Evolutionary conservation across 2,329 filamentous ascomycete species (phyloP).

Genomic region (Phyllosticta citriasiana): DNA sequence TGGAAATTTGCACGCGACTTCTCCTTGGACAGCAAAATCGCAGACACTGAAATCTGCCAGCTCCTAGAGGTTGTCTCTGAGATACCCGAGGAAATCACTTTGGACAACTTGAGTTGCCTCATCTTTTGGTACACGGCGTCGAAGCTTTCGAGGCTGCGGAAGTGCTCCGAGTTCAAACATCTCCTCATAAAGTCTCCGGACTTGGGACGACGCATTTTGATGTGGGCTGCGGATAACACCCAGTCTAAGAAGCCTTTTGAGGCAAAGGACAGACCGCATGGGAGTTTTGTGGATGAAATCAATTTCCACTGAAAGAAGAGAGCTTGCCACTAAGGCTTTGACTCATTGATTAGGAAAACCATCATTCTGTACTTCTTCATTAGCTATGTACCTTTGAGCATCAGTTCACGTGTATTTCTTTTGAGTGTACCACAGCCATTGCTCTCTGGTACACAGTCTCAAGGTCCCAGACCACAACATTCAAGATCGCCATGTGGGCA

Average conservation of each 20-base stretch:
- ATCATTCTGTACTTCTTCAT: no score
- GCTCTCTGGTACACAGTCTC: no score
- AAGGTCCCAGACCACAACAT: no score
- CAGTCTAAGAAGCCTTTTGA: no score
- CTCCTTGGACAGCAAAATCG: constrained; percentile 1
- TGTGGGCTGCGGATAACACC: constrained; percentile 7
- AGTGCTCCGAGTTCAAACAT: constrained; percentile 11
- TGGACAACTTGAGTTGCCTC: constrained; percentile 13
- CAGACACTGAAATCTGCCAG: constrained; percentile 13
- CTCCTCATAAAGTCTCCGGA: constrained; percentile 13
- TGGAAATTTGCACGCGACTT: constrained; percentile 12
- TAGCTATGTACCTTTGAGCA: no score
- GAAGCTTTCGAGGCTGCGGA: constrained; percentile 12
- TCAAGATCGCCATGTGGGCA: not conserved
- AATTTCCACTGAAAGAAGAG: no score
- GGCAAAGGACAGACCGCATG: no score
- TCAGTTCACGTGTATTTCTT: no score
- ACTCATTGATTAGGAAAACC: no score
- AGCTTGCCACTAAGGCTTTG: no score
- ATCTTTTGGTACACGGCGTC: constrained; percentile 16
- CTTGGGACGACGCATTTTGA: constrained; percentile 12
- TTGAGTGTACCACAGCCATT: no score
- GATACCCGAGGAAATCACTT: constrained; percentile 9
- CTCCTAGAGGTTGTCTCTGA: constrained; percentile 14
- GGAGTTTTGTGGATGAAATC: no score